Evolutionary conservation across 1,284 basidiomycete genomes (phyloP).

Genomic region (Waitea zeae): DNA sequence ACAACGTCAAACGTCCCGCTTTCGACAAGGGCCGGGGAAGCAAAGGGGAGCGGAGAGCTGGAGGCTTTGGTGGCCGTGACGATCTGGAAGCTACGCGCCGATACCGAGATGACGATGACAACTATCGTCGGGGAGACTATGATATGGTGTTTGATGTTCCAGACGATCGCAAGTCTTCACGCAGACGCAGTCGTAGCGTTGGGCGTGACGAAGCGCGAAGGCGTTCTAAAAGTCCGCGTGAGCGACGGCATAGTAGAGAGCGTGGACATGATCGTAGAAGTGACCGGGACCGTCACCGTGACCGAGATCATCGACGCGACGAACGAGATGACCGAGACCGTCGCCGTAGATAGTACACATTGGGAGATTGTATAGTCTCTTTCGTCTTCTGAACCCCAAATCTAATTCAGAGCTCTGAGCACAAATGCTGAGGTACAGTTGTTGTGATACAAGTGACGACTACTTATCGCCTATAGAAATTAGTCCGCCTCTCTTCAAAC

Average conservation of each 20-base stretch:
- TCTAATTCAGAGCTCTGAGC: too few relatives aligned
- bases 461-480: too few relatives aligned
- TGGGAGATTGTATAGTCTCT: too few relatives aligned
- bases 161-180: constrained; percentile 7
- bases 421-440: too few relatives aligned
- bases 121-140: constrained; percentile 22
- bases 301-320: constrained; percentile 6
- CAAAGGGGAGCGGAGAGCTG: constrained; percentile 12
- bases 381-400: too few relatives aligned
- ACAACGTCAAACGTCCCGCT: constrained; percentile 42
- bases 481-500: too few relatives aligned
- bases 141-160: constrained; percentile 63
- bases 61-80: constrained; percentile 48
- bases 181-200: constrained; percentile 9
- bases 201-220: constrained; percentile 6
- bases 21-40: constrained; percentile 17
- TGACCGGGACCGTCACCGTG: constrained; percentile 10
- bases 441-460: too few relatives aligned
- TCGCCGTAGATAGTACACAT: constrained; percentile 8
- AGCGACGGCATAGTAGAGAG: too few relatives aligned
- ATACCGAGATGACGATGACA: constrained; percentile 31
- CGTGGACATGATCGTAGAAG: constrained; percentile 3
- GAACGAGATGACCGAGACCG: not conserved
- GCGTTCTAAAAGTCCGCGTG: too few relatives aligned
- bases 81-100: constrained; percentile 53